Percentiles rank a stretch among this genome's conserved stretches.
These are phyloP conservation scores for Rosa hybrid DNA, from an alignment of 331 rosid species.

Conservation along the genomic window DNA sequence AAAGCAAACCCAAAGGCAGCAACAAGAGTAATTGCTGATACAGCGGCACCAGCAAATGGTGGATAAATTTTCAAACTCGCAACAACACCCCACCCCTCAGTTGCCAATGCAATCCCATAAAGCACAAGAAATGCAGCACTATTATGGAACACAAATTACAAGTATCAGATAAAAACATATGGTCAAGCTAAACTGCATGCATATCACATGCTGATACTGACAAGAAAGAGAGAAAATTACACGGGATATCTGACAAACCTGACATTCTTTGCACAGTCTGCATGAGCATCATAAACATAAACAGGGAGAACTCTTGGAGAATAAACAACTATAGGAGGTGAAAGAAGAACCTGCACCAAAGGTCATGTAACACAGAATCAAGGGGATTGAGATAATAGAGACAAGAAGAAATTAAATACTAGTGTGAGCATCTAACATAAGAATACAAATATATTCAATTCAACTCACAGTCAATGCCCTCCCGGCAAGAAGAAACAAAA, in stretches of 20 bases:
- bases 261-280: slow-evolving; percentile 99
- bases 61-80: slow-evolving; percentile 98
- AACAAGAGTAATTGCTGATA: slow-evolving; percentile 95
- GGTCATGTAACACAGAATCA: slow-evolving; percentile 17
- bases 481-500: slow-evolving; percentile 97
- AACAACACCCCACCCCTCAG: slow-evolving; percentile 99
- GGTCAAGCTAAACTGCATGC: slow-evolving; percentile 14
- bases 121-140: slow-evolving; percentile 96
- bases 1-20: slow-evolving; percentile 99
- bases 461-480: slow-evolving; percentile 93
- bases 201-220: background rate
- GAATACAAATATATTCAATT: slow-evolving; percentile 8
- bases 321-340: slow-evolving; percentile 95
- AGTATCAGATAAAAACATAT: slow-evolving; percentile 29
- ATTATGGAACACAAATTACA: slow-evolving; percentile 25
- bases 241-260: slow-evolving; percentile 54
- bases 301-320: slow-evolving; percentile 99
- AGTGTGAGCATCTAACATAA: slow-evolving; percentile 16
- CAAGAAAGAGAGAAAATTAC: slow-evolving; percentile 3
- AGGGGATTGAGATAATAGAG: slow-evolving; percentile 5
- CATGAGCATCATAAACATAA: slow-evolving; percentile 99
- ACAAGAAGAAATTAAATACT: slow-evolving; percentile 16
- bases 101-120: slow-evolving; percentile 98
- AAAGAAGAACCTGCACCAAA: slow-evolving; percentile 80
- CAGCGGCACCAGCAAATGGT: slow-evolving; percentile 99